Evolutionary conservation across 306 rosid species (phyloP).

Genomic region (Potentilla sterilis): DNA sequence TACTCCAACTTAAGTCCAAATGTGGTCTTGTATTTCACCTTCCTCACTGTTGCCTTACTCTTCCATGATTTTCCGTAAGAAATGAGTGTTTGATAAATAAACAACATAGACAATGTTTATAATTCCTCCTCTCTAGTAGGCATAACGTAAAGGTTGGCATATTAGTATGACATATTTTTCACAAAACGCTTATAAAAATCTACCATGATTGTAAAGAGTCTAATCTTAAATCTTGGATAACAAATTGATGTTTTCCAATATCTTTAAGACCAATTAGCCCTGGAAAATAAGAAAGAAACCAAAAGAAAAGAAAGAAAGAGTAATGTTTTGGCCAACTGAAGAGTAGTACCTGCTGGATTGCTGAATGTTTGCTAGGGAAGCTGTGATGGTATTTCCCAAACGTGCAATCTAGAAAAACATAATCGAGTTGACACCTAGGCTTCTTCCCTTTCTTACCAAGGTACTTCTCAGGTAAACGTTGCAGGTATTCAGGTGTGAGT

Average conservation of each 20-base stretch:
- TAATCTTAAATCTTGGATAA: neutral
- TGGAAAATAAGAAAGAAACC: neutral
- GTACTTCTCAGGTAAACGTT: conserved; percentile 55
- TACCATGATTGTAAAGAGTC: neutral
- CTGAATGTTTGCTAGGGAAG: conserved; percentile 56
- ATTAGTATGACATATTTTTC: neutral
- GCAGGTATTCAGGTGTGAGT: conserved; percentile 64
- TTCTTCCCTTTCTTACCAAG: conserved; percentile 56
- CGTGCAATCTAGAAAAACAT: conserved; percentile 73
- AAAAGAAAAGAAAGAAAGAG: no score
- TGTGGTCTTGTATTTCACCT: neutral
- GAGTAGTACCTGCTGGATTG: conserved; percentile 54
- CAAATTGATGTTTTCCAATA: neutral
- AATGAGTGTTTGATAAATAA: neutral
- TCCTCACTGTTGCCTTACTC: neutral
- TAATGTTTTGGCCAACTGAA: neutral
- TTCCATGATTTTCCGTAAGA: neutral
- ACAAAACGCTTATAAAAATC: neutral
- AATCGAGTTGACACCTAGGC: conserved; percentile 54
- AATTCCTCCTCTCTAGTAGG: neutral
- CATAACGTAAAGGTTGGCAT: neutral
- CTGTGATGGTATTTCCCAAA: conserved; percentile 53
- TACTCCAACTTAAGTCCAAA: neutral
- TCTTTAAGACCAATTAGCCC: neutral
- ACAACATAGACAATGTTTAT: no score